Evolutionary conservation across 1,139 yeast species (phyloP), one percentile per base, ranked within the genome.

Genomic region (Pichia inconspicua): DNA sequence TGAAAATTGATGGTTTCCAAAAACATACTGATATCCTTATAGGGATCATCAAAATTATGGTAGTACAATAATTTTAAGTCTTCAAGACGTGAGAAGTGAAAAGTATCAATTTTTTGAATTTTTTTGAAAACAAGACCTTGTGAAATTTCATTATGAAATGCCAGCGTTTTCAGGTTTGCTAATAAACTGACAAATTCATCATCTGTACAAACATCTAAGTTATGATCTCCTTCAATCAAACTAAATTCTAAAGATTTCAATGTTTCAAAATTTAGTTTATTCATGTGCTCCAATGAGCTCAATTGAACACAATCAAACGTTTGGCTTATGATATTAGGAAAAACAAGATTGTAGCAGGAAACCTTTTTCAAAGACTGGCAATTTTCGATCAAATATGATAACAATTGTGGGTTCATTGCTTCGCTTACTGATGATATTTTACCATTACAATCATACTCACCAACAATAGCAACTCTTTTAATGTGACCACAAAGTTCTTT

Each of bases 11-110:
- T 51, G 9, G 59, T 52, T 4, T 60, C 50, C 3, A 61, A 45
- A 43, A 65, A 60, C 10, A 35, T 25, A 22, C 11, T 2, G 8
- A 49, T 12, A 14, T 14, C 12, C 1, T 34, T 10, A 5, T 35
- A 28, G 4, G 50, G 50, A 38, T 43, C 37, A 8, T 49, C 52
- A 35, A 45, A 49, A 11, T 35, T 14, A 53, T 74, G 78, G 36
- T 69, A 66, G 49, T 71, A 72, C 25, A 68, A 63, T 36, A 75
- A 55, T 37, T 66, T 66, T 30, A 74, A 56, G 6, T 62, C 53
- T 30, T 56, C 54, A 15, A 69, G 50, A 4, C 55, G 51, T 5
- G 12, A 37, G 5, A 48, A 25, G 15, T 19, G 17, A 25, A 19
- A n/a, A 37, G 10, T 1, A 15, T 30, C 7, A 30, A 40, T 15